Percentiles rank a stretch among this genome's conserved stretches.
phyloP scores from a whole-genome alignment of 2,329 filamentous ascomycete genomes.

The Venturia pyrina region DNA sequence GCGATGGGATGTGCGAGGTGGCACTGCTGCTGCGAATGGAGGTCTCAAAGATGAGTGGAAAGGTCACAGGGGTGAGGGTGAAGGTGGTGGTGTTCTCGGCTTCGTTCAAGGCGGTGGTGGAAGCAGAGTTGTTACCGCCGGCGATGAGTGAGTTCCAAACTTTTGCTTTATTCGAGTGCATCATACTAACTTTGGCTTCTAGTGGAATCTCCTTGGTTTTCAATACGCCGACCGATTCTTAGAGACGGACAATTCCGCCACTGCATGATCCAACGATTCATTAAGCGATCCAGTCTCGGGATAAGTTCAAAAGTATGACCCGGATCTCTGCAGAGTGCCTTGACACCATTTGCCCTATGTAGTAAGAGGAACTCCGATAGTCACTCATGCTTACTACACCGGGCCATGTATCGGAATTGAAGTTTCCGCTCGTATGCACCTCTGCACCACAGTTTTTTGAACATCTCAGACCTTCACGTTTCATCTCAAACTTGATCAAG shows the following conservation, averaged over 20 bases:
- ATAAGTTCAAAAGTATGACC: no score
- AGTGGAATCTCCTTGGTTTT: conserved; percentile 5
- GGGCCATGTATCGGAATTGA: not conserved
- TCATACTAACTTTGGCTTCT: not conserved
- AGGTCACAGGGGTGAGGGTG: conserved; percentile 75
- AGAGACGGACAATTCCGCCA: not conserved
- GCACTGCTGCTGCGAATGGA: conserved; percentile 54
- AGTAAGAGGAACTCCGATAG: not conserved
- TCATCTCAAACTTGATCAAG: no score
- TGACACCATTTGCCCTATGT: not conserved
- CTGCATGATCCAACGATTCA: not conserved
- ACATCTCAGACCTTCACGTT: no score
- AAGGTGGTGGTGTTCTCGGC: conserved; percentile 78
- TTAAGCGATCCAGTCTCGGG: not conserved
- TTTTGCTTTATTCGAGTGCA: not conserved
- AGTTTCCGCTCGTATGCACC: not conserved
- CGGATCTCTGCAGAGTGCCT: not conserved
- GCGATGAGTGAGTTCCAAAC: conserved; percentile 55
- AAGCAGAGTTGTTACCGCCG: conserved; percentile 72
- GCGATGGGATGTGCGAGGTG: conserved; percentile 72
- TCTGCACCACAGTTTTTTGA: not conserved
- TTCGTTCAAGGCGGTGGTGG: conserved; percentile 72
- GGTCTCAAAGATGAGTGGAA: conserved; percentile 80
- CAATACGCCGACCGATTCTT: not conserved
- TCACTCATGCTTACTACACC: not conserved